Base-by-base conservation (phyloP, 2,329 filamentous ascomycete species). In the Cordyceps cicadae region DNA sequence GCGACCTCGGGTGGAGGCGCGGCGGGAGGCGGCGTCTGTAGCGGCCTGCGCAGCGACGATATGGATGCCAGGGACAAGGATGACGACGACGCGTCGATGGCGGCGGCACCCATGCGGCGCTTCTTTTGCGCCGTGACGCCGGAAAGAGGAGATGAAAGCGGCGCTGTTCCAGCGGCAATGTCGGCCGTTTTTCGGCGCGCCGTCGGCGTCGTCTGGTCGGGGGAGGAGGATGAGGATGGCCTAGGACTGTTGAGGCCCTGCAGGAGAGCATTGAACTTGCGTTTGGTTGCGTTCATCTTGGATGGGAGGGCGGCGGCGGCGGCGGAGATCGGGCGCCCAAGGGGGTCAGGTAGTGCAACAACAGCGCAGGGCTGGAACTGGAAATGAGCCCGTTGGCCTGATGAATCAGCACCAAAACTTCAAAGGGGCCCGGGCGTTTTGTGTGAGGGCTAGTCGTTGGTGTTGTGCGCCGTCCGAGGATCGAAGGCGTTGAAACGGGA, bases 231-330 rank as follows among this genome's bases (percentile, higher is more conserved):
- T 37, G 49, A 41, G 41, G 58, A 60, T 19, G 63, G 51, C n/a
- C 65, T 65, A 3, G 71, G 66, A 46, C 76, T 82, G 68, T 83
- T 83, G 67, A 87, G 79, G 65, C 84, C 79, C 70, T 91, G 88
- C 32, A 92, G 78, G 17, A 92, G 80, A 67, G 83, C 82, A 73
- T 92, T 88, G 77, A 92, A 92, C 74, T 92, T 92, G 67, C 89
- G 83, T 76, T 92, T 93, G n/a, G 87, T 90, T 26, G 87, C 84
- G 70, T 89, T 89, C 78, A 92, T 89, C 64, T 62, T 76, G 58
- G 29, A 29, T 29, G 29, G 29, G 29, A 29, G 5, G 29, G 37
- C 54, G 32, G 48, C 29, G 29, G 37, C 54, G 29, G 48, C 5
- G 41, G 50, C 57, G 49, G 50, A 54, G 49, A 46, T 57, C 53